Percentiles rank a stretch among this genome's conserved stretches.
These are phyloP conservation scores for Backusella circina DNA, from an alignment of 192 early-diverging fungal genomes.

Conservation along the genomic window DNA sequence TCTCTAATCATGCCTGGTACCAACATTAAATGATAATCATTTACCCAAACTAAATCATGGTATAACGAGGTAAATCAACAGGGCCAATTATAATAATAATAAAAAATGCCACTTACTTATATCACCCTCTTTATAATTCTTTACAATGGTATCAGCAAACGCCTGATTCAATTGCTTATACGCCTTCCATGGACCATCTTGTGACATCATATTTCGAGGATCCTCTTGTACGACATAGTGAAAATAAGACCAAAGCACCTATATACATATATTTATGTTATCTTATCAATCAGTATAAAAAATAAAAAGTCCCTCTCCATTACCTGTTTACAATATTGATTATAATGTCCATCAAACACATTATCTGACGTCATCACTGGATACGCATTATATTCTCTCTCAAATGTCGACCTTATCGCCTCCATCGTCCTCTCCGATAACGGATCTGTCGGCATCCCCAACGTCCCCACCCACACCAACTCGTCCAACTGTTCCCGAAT, in stretches of 20 bases:
- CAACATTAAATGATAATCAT: conserved; percentile 97
- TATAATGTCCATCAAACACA: conserved; percentile 45
- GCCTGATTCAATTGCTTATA: conserved; percentile 79
- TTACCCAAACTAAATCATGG: conserved; percentile 86
- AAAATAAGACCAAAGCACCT: conserved; percentile 96
- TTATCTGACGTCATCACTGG: conserved; percentile 80
- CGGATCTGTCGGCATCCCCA: conserved; percentile 64
- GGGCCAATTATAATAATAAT: not conserved
- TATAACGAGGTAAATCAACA: not conserved
- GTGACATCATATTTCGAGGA: conserved; percentile 74
- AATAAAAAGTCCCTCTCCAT: not conserved
- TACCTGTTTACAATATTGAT: conserved; percentile 94
- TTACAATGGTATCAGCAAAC: conserved; percentile 81
- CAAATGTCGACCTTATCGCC: conserved; percentile 58
- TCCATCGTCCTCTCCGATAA: conserved; percentile 57
- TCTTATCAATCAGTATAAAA: not conserved
- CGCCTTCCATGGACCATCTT: conserved; percentile 79
- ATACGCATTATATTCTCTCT: conserved; percentile 59
- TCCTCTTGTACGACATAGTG: conserved; percentile 93
- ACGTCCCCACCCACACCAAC: conserved; percentile 72
- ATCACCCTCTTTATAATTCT: conserved; percentile 77
- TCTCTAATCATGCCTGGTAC: conserved; percentile 85
- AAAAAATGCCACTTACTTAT: conserved; percentile 57
- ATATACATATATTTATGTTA: conserved; percentile 33
- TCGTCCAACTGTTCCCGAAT: conserved; percentile 51